Evolutionary conservation across 257 asterid species (phyloP), one percentile per base, ranked within the genome.

Genomic region (Plantago elongata): DNA sequence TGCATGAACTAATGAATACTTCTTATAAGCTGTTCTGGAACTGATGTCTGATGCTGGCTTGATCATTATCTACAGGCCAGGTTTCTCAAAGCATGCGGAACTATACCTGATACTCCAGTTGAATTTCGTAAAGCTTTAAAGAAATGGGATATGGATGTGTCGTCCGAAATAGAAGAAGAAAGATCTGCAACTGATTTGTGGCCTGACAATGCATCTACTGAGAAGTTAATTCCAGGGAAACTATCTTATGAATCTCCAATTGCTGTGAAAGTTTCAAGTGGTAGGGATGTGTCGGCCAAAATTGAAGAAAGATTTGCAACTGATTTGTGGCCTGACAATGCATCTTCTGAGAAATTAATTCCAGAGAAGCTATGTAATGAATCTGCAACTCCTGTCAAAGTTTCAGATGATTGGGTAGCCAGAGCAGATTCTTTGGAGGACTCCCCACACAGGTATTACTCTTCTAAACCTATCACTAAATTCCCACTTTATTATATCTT

Each of bases 41-140:
- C 40, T 34, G 40, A 34, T 5, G 40, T 34, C 5, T 34, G 40
- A 34, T 34, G 5, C 40, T 34, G 40, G 40, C 40, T 34, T 34
- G 40, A 34, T 34, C 40, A 34, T 34, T 34, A 34, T 62, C 60
- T 72, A 69, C 79, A 87, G 95, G 90, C 84, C 47, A 74, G 79
- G 69, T 80, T 81, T 63, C 85, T 81, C 45, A 83, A 87, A 71
- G 80, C 89, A 76, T 71, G 85, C 74, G 94, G 84, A 75, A 80
- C 87, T 57, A 61, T 81, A 60, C 75, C 86, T 16, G 81, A 80
- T 71, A 90, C 95, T 51, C 90, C 94, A 15, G 66, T 60, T 55
- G 94, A 88, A 73, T 74, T 81, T 69, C 78, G 83, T 44, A 77
- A 80, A 12, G 65, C 65, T 48, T 74, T 83, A n/a, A 74, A 66